A percentile compares a stretch with the other conserved stretches of the same genome.
Conservation (phyloP, 2,329 filamentous ascomycete species). For the Leptographium radiaticola region DNA sequence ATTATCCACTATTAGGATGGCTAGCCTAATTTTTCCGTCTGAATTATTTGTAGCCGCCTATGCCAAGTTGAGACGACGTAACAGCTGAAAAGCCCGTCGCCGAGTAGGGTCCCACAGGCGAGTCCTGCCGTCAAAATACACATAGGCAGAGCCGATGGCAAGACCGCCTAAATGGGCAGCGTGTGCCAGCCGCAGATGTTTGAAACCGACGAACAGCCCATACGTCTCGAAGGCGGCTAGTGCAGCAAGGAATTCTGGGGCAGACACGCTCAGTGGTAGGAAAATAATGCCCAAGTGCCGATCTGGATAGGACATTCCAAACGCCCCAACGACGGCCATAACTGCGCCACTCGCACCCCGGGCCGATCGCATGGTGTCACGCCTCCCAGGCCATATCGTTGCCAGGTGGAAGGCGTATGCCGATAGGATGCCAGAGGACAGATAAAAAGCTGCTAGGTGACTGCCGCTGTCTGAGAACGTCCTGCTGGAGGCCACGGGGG, state of each 20-base stretch:
- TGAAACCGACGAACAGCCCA: conserved; percentile 13
- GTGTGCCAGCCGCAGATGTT: conserved; percentile 11
- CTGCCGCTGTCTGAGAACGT: conserved; percentile 12
- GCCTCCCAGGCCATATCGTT: conserved; percentile 9
- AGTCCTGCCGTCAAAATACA: conserved; percentile 8
- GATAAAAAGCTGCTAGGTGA: conserved; percentile 16
- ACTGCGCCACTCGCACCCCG: conserved; percentile 16
- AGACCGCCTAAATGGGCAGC: conserved; percentile 14
- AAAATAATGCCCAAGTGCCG: conserved; percentile 11
- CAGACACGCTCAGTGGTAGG: conserved; percentile 11
- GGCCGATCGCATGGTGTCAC: conserved; percentile 7
- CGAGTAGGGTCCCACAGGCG: conserved; percentile 12
- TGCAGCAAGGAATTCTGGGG: conserved; percentile 9
- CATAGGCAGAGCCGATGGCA: conserved; percentile 13
- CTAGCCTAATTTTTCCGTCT: too few species aligned
- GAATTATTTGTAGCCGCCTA: background rate
- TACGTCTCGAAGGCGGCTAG: conserved; percentile 13
- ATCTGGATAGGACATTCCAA: conserved; percentile 11
- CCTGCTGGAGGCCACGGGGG: conserved; percentile 10
- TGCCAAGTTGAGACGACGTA: conserved; percentile 3
- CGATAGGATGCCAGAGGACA: conserved; percentile 13
- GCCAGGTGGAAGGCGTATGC: conserved; percentile 12
- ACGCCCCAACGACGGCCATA: conserved; percentile 14
- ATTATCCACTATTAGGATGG: too few species aligned
- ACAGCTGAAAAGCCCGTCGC: conserved; percentile 7